Conservation (phyloP, 1,139 yeast genomes). For the Sugiyamaella grinbergsii region DNA sequence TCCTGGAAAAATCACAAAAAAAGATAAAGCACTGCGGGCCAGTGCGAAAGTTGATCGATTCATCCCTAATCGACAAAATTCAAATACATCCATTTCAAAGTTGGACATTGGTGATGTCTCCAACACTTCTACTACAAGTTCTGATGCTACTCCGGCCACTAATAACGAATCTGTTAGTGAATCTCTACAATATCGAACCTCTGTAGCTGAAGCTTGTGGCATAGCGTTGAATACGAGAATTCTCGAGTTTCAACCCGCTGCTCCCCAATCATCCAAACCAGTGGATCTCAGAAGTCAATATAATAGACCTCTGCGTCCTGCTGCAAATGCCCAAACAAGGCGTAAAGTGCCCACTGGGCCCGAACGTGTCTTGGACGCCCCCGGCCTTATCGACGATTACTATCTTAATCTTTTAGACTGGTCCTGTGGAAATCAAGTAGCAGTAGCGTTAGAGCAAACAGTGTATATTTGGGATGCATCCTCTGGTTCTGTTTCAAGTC, state of each 20-base stretch:
- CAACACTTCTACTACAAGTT: conserved; percentile 12
- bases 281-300: conserved; percentile 52
- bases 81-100: conserved; percentile 46
- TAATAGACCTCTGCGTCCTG: conserved; percentile 49
- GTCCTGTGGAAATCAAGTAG: conserved; percentile 81
- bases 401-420: conserved; percentile 85
- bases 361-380: conserved; percentile 93
- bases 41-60: conserved; percentile 46
- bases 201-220: conserved; percentile 95
- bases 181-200: conserved; percentile 58
- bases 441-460: conserved; percentile 82
- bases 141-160: conserved; percentile 6
- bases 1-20: conserved; percentile 32
- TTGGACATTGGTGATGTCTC: conserved; percentile 33
- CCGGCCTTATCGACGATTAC: conserved; percentile 91
- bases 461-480: conserved; percentile 94
- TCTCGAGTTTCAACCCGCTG: conserved; percentile 80
- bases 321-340: conserved; percentile 56
- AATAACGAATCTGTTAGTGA: conserved; percentile 13
- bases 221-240: conserved; percentile 81
- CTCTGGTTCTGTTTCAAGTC: conserved; percentile 73
- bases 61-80: conserved; percentile 56
- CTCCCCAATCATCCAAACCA: conserved; percentile 72
- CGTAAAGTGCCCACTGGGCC: conserved; percentile 86
- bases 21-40: conserved; percentile 34